phyloP scores from a whole-genome alignment of 1,139 yeast species.

The Debaryomyces singareniensis region DNA sequence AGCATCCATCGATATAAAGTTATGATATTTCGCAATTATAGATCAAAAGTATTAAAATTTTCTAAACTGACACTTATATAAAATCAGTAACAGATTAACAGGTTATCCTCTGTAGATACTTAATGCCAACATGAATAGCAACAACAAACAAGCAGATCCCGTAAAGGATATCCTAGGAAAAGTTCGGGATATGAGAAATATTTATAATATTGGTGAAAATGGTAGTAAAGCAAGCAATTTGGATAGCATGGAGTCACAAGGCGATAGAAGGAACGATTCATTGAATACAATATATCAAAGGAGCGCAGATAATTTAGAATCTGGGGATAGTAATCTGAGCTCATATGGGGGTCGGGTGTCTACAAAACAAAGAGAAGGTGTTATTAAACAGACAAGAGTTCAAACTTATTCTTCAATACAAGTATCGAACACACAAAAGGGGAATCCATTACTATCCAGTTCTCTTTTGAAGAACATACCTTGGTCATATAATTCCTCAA shows the following conservation, averaged over 20 bases:
- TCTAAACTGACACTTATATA: background rate
- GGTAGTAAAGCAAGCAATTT: no score
- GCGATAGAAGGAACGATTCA: no score
- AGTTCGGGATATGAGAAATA: no score
- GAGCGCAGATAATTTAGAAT: background rate
- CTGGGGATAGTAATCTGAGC: background rate
- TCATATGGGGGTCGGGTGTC: slow-evolving; percentile 1
- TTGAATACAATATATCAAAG: slow-evolving; percentile 1
- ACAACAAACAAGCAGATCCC: no score
- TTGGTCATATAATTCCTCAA: slow-evolving; percentile 29
- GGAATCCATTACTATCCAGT: slow-evolving; percentile 36
- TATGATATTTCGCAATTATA: background rate
- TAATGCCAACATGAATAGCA: no score
- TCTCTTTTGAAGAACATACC: slow-evolving; percentile 33
- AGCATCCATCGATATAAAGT: background rate
- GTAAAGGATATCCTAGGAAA: no score
- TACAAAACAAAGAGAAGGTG: background rate
- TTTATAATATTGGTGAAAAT: no score
- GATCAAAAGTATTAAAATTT: slow-evolving; percentile 16
- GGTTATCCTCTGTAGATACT: no score
- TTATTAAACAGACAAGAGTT: slow-evolving; percentile 3
- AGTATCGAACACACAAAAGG: slow-evolving; percentile 30
- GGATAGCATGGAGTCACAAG: no score
- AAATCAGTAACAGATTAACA: no score
- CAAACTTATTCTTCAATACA: slow-evolving; percentile 15